Evolutionary conservation across 306 rosid species (phyloP).

Genomic region (Dryas octopetala): DNA sequence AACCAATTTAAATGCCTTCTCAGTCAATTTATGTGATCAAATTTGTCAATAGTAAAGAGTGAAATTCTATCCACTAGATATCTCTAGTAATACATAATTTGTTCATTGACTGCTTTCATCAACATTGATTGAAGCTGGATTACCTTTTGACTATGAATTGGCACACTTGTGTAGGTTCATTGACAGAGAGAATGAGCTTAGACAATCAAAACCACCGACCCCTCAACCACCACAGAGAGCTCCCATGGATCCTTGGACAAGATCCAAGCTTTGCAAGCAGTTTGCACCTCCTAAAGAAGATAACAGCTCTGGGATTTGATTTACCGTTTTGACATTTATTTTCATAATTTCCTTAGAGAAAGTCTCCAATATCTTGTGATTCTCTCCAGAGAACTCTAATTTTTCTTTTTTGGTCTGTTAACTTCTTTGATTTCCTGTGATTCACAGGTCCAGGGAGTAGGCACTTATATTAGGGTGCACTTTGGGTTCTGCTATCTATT

Average conservation of each 20-base stretch:
- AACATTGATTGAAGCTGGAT: neutral
- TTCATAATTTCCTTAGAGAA: neutral
- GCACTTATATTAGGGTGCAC: too few species aligned
- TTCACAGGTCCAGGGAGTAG: neutral
- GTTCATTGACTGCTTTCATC: neutral
- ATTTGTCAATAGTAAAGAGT: neutral
- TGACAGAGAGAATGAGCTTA: constrained; percentile 79
- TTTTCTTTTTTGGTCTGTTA: neutral
- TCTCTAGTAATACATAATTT: neutral
- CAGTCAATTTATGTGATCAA: neutral
- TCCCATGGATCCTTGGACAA: constrained; percentile 86
- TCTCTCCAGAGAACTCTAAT: neutral
- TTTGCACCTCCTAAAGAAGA: constrained; percentile 79
- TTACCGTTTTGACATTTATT: constrained; percentile 6
- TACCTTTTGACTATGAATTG: neutral
- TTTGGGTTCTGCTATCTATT: too few species aligned
- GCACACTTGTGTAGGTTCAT: constrained; percentile 57
- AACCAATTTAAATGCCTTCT: neutral
- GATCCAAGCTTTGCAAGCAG: constrained; percentile 69
- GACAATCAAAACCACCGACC: constrained; percentile 78
- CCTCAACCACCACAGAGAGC: constrained; percentile 77
- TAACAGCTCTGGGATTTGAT: constrained; percentile 50
- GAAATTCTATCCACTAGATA: neutral
- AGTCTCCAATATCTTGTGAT: neutral
- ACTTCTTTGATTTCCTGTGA: neutral